Percentiles rank a stretch among this genome's conserved stretches.
phyloP scores from a whole-genome alignment of 2,329 filamentous ascomycete species.

The Xylariaceae sp. region DNA sequence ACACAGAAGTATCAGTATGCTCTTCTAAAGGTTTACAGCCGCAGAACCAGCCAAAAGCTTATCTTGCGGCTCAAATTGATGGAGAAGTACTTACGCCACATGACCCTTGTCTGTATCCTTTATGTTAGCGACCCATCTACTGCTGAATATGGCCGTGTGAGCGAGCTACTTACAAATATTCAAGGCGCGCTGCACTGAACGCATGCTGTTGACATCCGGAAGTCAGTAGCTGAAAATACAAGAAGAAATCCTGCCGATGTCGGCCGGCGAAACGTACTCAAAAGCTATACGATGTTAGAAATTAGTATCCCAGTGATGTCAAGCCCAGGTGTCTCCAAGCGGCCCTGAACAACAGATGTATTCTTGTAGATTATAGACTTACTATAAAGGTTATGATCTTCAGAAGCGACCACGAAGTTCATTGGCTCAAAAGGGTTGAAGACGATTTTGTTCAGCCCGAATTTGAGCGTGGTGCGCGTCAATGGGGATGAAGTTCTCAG shows the following conservation, averaged over 20 bases:
- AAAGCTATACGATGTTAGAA: constrained; percentile 67
- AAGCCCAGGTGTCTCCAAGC: background rate
- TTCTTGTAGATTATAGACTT: background rate
- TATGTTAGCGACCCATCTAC: constrained; percentile 11
- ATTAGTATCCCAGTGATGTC: constrained; percentile 17
- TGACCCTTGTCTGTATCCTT: constrained; percentile 25
- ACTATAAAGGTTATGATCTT: constrained; percentile 66
- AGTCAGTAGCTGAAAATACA: background rate
- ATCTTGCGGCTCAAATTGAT: background rate
- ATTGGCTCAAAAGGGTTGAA: constrained; percentile 98
- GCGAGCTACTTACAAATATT: constrained; percentile 46
- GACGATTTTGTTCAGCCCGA: constrained; percentile 75
- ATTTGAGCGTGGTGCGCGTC: constrained; percentile 71
- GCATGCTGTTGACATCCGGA: constrained; percentile 12
- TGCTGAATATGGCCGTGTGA: constrained; percentile 73
- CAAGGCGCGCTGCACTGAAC: constrained; percentile 17
- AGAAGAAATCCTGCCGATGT: background rate
- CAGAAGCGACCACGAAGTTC: constrained; percentile 76
- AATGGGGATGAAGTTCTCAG: constrained; percentile 80
- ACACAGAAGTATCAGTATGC: constrained; percentile 1
- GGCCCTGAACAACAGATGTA: background rate
- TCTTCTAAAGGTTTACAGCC: background rate
- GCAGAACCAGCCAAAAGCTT: background rate
- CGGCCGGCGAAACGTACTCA: constrained; percentile 43
- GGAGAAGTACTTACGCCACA: constrained; percentile 34